Evolutionary conservation across 2,329 filamentous ascomycete genomes (phyloP).

Genomic region (Xylaria sp.): DNA sequence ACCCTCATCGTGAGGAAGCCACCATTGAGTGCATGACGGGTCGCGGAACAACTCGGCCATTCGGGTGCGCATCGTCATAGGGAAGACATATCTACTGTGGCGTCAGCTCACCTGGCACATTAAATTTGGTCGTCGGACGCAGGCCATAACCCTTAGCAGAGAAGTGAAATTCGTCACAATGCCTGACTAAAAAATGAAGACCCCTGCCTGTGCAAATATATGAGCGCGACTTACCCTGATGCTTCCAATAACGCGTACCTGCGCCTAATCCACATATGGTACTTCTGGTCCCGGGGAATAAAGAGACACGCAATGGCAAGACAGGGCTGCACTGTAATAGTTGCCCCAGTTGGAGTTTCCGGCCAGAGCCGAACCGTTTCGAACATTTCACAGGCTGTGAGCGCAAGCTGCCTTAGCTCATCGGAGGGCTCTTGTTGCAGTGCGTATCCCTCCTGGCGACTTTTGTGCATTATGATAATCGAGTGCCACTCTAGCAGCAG

Average conservation of each 20-base stretch:
- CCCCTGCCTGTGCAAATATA: not conserved
- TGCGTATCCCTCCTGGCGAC: constrained; percentile 65
- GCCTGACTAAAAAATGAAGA: not conserved
- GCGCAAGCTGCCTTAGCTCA: constrained; percentile 66
- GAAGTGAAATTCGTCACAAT: not conserved
- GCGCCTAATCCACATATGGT: constrained; percentile 78
- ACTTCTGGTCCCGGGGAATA: constrained; percentile 73
- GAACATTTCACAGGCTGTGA: constrained; percentile 76
- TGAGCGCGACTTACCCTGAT: constrained; percentile 67
- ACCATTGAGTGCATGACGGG: constrained; percentile 78
- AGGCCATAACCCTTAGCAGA: not conserved
- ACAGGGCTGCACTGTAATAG: constrained; percentile 76
- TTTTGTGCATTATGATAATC: constrained; percentile 79
- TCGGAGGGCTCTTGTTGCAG: constrained; percentile 55
- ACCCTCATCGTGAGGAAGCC: constrained; percentile 83
- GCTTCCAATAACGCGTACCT: constrained; percentile 81
- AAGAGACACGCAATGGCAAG: constrained; percentile 80
- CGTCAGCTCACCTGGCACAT: not conserved
- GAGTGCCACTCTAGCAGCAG: constrained; percentile 78
- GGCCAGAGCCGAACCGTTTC: constrained; percentile 79
- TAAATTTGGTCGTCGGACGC: not conserved
- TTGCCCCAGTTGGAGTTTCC: constrained; percentile 68
- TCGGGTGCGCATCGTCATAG: constrained; percentile 71
- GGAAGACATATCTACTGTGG: constrained; percentile 76
- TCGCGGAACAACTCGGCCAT: constrained; percentile 79